A percentile compares a stretch with the other conserved stretches of the same genome.
Evolutionary conservation across 495 filamentous ascomycete species (phyloP).

Genomic region (Darksidea phi): DNA sequence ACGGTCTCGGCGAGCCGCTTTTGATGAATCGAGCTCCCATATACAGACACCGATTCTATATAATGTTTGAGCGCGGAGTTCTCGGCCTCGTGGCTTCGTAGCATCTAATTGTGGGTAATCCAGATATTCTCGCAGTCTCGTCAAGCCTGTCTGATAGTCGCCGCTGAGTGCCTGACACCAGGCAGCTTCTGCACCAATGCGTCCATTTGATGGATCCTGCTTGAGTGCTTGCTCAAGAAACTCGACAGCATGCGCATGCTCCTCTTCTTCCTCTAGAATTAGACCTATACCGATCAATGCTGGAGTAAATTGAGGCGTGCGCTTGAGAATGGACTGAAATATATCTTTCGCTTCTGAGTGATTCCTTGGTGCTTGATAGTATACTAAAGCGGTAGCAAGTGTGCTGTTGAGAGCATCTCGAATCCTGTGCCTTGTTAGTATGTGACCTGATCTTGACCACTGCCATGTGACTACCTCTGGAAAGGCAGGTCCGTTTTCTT

Average conservation of each 20-base stretch:
- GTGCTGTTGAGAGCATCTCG: conserved; percentile 70
- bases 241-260: conserved; percentile 73
- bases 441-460: not conserved
- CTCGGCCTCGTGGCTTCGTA: conserved; percentile 57
- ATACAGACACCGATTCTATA: conserved; percentile 87
- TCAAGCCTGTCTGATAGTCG: conserved; percentile 60
- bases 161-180: conserved; percentile 89
- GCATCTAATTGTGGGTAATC: conserved; percentile 50
- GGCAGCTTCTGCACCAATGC: conserved; percentile 75
- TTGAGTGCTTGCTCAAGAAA: conserved; percentile 73
- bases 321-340: conserved; percentile 74
- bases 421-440: conserved; percentile 43
- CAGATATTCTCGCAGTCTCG: conserved; percentile 69
- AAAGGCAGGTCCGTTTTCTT: conserved; percentile 64
- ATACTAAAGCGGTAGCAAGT: conserved; percentile 78
- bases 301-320: conserved; percentile 67
- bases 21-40: conserved; percentile 77
- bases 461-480: conserved; percentile 45
- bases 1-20: conserved; percentile 69
- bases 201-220: conserved; percentile 68
- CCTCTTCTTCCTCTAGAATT: conserved; percentile 87
- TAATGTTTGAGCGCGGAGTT: conserved; percentile 76
- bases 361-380: conserved; percentile 83
- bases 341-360: conserved; percentile 80
- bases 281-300: conserved; percentile 87